Base-by-base conservation (phyloP, 768 basidiomycete species). In the Lactarius akahatsu region DNA sequence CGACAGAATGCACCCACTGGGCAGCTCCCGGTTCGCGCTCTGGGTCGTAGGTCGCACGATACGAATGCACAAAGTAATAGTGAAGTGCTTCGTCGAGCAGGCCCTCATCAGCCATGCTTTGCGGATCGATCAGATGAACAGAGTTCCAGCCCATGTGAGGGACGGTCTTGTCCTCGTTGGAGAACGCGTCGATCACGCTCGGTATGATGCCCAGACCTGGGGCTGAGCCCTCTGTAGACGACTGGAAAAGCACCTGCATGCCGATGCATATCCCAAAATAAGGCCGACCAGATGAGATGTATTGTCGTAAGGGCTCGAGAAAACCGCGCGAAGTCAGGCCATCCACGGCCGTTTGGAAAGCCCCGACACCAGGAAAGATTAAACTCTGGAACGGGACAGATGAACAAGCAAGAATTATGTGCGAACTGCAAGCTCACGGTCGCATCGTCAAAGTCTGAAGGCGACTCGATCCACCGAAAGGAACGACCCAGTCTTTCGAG, bases 241-340 rank as follows among this genome's bases (percentile, higher is more conserved):
- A 87, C 65, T 84, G 80, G 78, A 94, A 98, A 68, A 99, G 91
- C 64, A 97, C 86, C 77, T 99, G 97, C 88, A 99, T 90, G 72
- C 97, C 97, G 73, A 99, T 92, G 79, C 97, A 99, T 80, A 99
- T 98, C 45, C 94, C 94, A 77, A 97, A 93, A 78, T 97, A 99
- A 2, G 96, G 97, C 72, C 83, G 85, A 30, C 97, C 96, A 13
- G 92, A 92, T 18, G 78, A 77, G 72, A 99, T 87, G 76, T 98
- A 99, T 59, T 83, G 78, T 68, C 83, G 84, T 64, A 99, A 82
- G 30, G 93, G 94, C 69, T 91, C 85, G 41, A 91, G 82, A 65
- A 96, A 84, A 26, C 91, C 92, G 67, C 86, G 87, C 20, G 82
- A 76, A 18, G 79, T 77, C 59, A 99, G 86, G 64, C 91, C 88